Evolutionary conservation across 2,329 filamentous ascomycete species (phyloP).

Genomic region (Plectosphaerella sp.): DNA sequence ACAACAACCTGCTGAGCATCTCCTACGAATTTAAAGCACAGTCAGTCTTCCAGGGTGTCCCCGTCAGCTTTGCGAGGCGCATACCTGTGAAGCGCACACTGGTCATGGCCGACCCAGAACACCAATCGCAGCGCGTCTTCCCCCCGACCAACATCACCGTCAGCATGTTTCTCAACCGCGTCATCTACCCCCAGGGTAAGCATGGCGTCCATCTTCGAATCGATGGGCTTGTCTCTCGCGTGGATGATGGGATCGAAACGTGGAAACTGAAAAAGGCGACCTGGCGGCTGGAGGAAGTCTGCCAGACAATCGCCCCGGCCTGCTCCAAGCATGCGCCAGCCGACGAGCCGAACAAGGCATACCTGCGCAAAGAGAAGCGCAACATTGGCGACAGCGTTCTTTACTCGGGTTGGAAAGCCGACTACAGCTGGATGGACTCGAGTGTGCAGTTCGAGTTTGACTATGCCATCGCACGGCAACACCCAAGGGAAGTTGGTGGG

Average conservation of each 20-base stretch:
- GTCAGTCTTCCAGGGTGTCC: conserved; percentile 33
- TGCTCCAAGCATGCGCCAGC: conserved; percentile 66
- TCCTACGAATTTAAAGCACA: conserved; percentile 74
- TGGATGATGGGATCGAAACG: conserved; percentile 63
- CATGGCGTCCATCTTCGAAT: conserved; percentile 78
- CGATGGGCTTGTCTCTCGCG: conserved; percentile 70
- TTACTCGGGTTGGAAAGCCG: conserved; percentile 85
- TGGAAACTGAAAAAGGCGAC: conserved; percentile 90
- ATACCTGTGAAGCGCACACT: conserved; percentile 72
- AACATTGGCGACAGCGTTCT: conserved; percentile 77
- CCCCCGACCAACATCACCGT: conserved; percentile 92
- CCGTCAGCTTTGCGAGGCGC: not conserved
- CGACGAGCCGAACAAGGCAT: conserved; percentile 57
- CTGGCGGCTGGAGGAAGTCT: conserved; percentile 88
- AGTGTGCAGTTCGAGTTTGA: conserved; percentile 77
- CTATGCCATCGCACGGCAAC: conserved; percentile 49
- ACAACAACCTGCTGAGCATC: conserved; percentile 69
- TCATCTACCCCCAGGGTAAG: conserved; percentile 80
- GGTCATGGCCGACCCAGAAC: conserved; percentile 67
- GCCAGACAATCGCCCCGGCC: conserved; percentile 72
- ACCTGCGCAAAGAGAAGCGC: conserved; percentile 64
- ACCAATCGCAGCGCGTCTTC: conserved; percentile 90
- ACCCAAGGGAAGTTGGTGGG: not conserved
- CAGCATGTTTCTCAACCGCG: conserved; percentile 72
- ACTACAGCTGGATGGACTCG: conserved; percentile 47